Percentiles rank a stretch among this genome's conserved stretches.
Evolutionary conservation across 441 rosid species (phyloP).

Genomic region (Kokia cookei): DNA sequence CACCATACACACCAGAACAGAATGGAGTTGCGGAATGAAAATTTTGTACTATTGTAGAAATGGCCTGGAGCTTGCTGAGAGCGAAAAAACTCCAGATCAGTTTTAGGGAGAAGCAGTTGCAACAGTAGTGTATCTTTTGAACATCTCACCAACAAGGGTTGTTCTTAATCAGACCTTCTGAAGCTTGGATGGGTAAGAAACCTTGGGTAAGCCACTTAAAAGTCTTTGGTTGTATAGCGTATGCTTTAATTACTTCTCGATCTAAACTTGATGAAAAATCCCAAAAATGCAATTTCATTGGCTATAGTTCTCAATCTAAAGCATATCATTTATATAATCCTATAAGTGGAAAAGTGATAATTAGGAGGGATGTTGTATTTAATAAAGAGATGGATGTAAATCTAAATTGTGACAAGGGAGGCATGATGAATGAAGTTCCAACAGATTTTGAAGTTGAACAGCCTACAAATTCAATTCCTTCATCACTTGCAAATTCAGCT

Average conservation of each 20-base stretch:
- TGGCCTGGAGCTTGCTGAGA: not conserved
- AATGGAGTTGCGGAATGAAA: not conserved
- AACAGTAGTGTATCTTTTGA: no score
- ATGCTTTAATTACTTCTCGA: no score
- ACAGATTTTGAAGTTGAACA: not conserved
- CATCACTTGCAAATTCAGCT: no score
- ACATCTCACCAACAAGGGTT: not conserved
- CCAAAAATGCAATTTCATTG: not conserved
- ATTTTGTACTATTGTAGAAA: no score
- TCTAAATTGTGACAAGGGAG: not conserved
- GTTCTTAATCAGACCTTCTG: not conserved
- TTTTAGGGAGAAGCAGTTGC: not conserved
- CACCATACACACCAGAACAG: not conserved
- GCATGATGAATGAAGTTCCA: not conserved
- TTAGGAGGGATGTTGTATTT: no score
- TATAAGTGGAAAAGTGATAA: not conserved
- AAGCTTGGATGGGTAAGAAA: not conserved
- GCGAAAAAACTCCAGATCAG: not conserved
- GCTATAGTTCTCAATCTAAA: not conserved
- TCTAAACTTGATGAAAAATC: not conserved
- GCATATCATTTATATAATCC: not conserved
- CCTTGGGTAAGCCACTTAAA: not conserved
- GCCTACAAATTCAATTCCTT: no score
- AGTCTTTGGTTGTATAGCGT: no score
- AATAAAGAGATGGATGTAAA: not conserved